These are phyloP conservation scores for Talaromyces albobiverticillius DNA, from an alignment of 2,329 filamentous ascomycete species.

Conservation along the genomic window DNA sequence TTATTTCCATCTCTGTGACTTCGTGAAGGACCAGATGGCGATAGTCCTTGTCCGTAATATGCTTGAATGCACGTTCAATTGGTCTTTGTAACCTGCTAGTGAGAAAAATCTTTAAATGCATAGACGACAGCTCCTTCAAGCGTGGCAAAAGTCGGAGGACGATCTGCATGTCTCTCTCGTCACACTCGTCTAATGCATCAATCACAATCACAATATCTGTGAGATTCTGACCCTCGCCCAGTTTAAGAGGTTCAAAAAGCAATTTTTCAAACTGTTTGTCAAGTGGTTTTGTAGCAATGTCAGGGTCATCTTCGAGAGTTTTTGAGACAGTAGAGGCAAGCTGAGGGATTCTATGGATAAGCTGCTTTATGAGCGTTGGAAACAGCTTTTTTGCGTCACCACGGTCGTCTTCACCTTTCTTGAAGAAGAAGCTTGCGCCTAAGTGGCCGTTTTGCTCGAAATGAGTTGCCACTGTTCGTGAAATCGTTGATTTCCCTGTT, in stretches of 20 bases:
- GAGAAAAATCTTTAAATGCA: constrained; percentile 25
- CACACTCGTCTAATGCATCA: constrained; percentile 31
- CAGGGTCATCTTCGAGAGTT: constrained; percentile 19
- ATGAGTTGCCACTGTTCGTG: constrained; percentile 28
- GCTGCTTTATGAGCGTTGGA: constrained; percentile 24
- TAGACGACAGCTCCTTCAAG: constrained; percentile 10
- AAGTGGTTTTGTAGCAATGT: constrained; percentile 21
- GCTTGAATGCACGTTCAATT: constrained; percentile 20
- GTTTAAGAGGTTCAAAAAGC: constrained; percentile 21
- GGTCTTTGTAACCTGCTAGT: constrained; percentile 29
- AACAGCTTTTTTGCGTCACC: constrained; percentile 34
- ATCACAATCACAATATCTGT: constrained; percentile 22
- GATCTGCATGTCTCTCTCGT: constrained; percentile 19
- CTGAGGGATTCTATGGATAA: constrained; percentile 29
- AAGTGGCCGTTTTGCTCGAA: constrained; percentile 21
- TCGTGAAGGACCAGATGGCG: constrained; percentile 19
- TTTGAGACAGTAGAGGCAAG: constrained; percentile 19
- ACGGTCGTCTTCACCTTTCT: constrained; percentile 37
- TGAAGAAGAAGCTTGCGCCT: constrained; percentile 47
- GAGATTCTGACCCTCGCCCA: background rate
- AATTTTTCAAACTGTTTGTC: constrained; percentile 26
- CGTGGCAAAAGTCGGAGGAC: constrained; percentile 22
- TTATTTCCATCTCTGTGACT: constrained; percentile 20
- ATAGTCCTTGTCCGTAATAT: constrained; percentile 4
- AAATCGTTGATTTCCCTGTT: constrained; percentile 23